phyloP scores from a whole-genome alignment of 164 flowering plant species.

The Magnolia officinalis region DNA sequence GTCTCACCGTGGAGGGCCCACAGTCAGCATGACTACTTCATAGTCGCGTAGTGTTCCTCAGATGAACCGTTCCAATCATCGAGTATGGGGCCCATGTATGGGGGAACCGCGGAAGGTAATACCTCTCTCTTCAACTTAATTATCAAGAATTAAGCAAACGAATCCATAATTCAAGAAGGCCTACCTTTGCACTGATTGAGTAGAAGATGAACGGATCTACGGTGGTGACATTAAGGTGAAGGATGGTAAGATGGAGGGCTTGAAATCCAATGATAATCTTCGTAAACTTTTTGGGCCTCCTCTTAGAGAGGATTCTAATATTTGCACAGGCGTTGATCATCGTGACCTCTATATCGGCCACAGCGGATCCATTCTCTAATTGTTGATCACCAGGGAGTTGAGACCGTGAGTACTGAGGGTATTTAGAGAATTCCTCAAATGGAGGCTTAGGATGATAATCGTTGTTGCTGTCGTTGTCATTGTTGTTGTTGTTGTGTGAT shows the following conservation, averaged over 20 bases:
- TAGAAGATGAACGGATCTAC: conserved; percentile 62
- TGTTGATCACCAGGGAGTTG: conserved; percentile 29
- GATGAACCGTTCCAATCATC: too few species aligned
- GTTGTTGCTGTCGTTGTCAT: background rate
- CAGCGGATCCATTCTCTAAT: conserved; percentile 31
- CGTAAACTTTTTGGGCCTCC: conserved; percentile 48
- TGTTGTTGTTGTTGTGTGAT: background rate
- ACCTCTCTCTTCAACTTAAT: too few species aligned
- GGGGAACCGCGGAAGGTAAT: too few species aligned
- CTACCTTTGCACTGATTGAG: conserved; percentile 87
- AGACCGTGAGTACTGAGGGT: conserved; percentile 60
- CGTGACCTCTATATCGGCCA: conserved; percentile 80
- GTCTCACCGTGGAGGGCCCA: too few species aligned
- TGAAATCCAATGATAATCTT: conserved; percentile 62
- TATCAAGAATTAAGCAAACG: too few species aligned
- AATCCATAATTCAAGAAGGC: too few species aligned
- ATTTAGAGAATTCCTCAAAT: conserved; percentile 52
- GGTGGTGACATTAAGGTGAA: conserved; percentile 81
- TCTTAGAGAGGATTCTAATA: conserved; percentile 48
- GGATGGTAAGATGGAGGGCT: conserved; percentile 51
- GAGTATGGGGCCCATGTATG: too few species aligned
- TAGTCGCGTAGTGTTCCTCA: too few species aligned
- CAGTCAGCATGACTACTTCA: too few species aligned
- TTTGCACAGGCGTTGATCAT: conserved; percentile 76
- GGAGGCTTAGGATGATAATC: conserved; percentile 20